Base-by-base conservation (phyloP, 1,139 yeast species). In the Blastobotrys persicus region DNA sequence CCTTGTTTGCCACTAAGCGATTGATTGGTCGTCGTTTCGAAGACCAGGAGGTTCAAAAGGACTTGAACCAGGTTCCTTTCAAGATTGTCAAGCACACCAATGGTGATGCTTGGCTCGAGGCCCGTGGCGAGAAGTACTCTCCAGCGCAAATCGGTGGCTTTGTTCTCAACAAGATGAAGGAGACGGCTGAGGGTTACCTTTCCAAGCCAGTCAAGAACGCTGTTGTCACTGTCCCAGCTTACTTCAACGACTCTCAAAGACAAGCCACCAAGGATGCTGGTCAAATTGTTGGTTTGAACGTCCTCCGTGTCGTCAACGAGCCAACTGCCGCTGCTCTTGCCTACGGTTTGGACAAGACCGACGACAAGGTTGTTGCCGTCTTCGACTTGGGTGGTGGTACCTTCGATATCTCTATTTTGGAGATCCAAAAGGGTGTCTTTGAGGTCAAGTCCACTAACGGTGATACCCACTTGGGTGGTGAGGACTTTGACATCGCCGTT, bases 61-160 rank as follows among this genome's bases (percentile, higher is more conserved):
- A 94, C 72, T 81, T 92, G 71, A 83, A 86, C 70, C 91, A 91
- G 75, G 98, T 91, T 53, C 98, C 98, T 57, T 92, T 88, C 84
- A 91, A 91, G 80, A 92, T 92, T 61, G 88, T 91, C 66, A 88
- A 91, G 79, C 97, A 91, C 79, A 71, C 80, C 58, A 92, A 92
- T 71, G 98, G 98, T 70, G 98, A 94, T 69, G 98, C 98, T 62
- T 94, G 98, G 98, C 86, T 92, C 56, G 97, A 91, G 78, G 96
- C 97, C 59, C 79, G 86, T 69, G 97, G 95, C 69, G 86, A 87
- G 81, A 80, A 67, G 47, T 64, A 64, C 88, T 88, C 80, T 85
- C 98, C 59, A 96, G 98, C 67, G 85, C 96, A 65, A 96, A 92
- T 92, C 65, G 98, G 98, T 74, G 98, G 98, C 61, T 91, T 89